Evolutionary conservation across 2,329 filamentous ascomycete species (phyloP), one percentile per base, ranked within the genome.

Genomic region (Alternaria rosae): DNA sequence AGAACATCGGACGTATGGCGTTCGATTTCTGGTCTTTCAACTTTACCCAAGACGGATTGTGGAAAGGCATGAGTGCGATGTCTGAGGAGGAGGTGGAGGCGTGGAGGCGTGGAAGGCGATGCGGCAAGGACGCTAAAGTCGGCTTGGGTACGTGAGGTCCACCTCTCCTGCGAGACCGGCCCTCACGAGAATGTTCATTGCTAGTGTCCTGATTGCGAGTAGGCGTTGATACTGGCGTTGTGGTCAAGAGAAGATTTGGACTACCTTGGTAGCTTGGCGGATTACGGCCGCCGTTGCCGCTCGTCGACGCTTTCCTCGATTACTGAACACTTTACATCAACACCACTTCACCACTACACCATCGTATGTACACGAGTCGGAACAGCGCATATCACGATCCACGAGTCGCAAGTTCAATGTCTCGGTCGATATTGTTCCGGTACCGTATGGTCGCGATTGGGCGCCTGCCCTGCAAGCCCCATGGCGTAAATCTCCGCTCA

Each of bases 1-100:
- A 4, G 12, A 20, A 23, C 3, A 26, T 58, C 1, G 38, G 45
- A 35, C 50, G 42, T 11, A 42, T 43, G 13, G 53, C 48, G 5
- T 43, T 54, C 17, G n/a, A 45, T 25, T 57, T 17, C 7, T 58
- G 62, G 62, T 50, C 44, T 17, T 55, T 54, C 38, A 58, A 58
- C 25, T 23, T 38, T 3, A 51, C 45, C 10, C 6, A 25, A 11
- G 25, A 44, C 15, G 41, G 44, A 12, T 42, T 32, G 23, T 54
- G 47, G 57, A 60, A 57, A 44, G 13, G 23, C 6, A 5, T 23
- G 2, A 43, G 32, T 47, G 42, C 32, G 0, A 50, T 59, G n/a
- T 28, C 42, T 21, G 30, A 48, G 7, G 42, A 32, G 10, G 61
- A 54, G n/a, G 8, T 56, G 3, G 3, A 12, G 61, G 51, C 13